Conservation (phyloP, 2,329 filamentous ascomycete species). For the Fusarium paranaense region DNA sequence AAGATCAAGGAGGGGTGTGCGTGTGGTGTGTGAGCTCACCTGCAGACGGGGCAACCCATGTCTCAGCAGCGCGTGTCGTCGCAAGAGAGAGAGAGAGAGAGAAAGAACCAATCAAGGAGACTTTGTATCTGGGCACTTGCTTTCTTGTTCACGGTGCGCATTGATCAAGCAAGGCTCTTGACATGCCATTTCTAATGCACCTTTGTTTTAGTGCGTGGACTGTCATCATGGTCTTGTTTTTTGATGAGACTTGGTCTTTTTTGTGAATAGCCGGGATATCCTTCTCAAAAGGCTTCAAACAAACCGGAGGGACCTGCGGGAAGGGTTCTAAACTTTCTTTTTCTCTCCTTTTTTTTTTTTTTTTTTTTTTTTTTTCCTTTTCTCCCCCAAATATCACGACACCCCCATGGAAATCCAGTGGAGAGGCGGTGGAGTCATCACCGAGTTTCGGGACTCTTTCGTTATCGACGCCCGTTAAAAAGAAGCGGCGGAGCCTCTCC, state of each 20-base stretch:
- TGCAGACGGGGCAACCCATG: slow-evolving; percentile 1
- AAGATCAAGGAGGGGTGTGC: not conserved
- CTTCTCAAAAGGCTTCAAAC: not conserved
- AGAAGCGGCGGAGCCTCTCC: not conserved
- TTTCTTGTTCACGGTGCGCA: not conserved
- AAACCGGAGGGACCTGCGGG: not conserved
- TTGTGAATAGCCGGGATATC: not conserved
- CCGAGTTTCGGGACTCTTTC: not conserved
- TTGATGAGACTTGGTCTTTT: not conserved
- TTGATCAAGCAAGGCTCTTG: not conserved
- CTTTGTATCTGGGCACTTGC: not conserved
- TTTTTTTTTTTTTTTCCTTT: not conserved
- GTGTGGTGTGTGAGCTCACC: not conserved
- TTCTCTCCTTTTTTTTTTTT: not conserved
- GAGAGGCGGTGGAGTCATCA: not conserved
- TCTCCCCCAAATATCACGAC: not conserved
- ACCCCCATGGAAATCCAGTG: not conserved
- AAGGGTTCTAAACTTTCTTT: slow-evolving; percentile 8
- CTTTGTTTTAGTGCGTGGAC: not conserved
- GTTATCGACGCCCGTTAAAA: not conserved
- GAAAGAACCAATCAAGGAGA: not conserved
- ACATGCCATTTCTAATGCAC: slow-evolving; percentile 4
- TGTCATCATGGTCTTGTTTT: not conserved
- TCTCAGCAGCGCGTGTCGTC: slow-evolving; percentile 12
- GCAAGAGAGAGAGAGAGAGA: not conserved